Conservation (phyloP, 169 alveolate genomes). For the Plasmodium malariae region DNA sequence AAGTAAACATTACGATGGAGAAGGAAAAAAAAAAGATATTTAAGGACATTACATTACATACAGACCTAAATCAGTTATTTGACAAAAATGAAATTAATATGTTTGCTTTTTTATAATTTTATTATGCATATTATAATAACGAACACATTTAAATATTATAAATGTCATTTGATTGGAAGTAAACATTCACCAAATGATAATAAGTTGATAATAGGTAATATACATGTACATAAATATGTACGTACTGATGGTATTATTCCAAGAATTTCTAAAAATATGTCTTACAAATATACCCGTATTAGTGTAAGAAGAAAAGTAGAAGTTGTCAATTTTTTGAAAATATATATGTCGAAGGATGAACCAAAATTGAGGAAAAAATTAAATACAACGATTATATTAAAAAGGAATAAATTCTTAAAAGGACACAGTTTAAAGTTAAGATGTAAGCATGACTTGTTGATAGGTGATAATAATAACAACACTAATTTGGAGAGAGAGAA, state of each 20-base stretch:
- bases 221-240: too few species aligned
- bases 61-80: too few species aligned
- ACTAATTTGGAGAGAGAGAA: background rate
- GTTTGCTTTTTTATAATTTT: background rate
- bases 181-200: background rate
- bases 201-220: background rate
- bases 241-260: too few species aligned
- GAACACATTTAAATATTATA: background rate
- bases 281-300: too few species aligned
- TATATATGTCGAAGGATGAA: background rate
- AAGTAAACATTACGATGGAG: too few species aligned
- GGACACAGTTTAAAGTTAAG: background rate
- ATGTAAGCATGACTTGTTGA: background rate
- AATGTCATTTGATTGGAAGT: background rate
- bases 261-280: too few species aligned
- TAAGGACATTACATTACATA: too few species aligned
- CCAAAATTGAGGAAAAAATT: background rate
- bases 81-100: too few species aligned
- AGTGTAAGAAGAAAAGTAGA: background rate
- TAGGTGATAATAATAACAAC: background rate
- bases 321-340: background rate
- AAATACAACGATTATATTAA: background rate
- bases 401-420: background rate
- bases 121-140: background rate
- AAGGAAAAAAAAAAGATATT: too few species aligned